Base-by-base conservation (phyloP, 2,329 filamentous ascomycete species). In the Aspergillus sojae region DNA sequence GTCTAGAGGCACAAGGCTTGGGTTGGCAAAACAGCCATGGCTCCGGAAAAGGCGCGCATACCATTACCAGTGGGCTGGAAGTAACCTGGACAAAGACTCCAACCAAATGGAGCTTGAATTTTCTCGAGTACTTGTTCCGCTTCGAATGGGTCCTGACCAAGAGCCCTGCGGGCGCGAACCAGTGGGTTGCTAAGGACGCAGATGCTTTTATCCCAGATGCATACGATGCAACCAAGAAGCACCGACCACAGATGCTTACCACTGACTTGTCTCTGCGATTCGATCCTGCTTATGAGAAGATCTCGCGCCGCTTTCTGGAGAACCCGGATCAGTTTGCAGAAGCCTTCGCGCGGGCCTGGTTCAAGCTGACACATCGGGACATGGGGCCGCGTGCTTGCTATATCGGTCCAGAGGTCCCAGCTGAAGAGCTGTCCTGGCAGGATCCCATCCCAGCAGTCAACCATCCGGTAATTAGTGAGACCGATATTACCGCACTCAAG, bases 321-420 rank as follows among this genome's bases (percentile, higher is more conserved):
- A 80, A 93, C 79, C 89, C 89, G 1, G 84, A 90, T 53, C 79
- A 91, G 81, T 84, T 93, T 45, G 84, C 83, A 60, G 87, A 92
- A 65, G 88, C 85, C 10, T 94, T 93, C 72, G 83, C 85, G 26
- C 86, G 87, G 57, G 91, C 91, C 16, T 94, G 91, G 91, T 94
- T 92, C 86, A 93, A 94, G 86, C 85, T 94, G 48, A 83, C 91
- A 39, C 91, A 94, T 81, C 90, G 91, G 80, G 91, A 93, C 76
- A 86, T 94, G 80, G 91, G 91, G 19, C 91, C 91, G 50, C 82
- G 86, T 60, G 75, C 84, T 28, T 89, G 89, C 74, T 93, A 91
- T 83, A 72, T 93, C 54, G 91, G 91, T 34, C 91, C 91, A 1
- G 91, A 94, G 78, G 82, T 92, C 21, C 90, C 91, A 55, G 81